Base-by-base conservation (phyloP, 1,284 basidiomycete genomes). In the Anthracocystis setariae region DNA sequence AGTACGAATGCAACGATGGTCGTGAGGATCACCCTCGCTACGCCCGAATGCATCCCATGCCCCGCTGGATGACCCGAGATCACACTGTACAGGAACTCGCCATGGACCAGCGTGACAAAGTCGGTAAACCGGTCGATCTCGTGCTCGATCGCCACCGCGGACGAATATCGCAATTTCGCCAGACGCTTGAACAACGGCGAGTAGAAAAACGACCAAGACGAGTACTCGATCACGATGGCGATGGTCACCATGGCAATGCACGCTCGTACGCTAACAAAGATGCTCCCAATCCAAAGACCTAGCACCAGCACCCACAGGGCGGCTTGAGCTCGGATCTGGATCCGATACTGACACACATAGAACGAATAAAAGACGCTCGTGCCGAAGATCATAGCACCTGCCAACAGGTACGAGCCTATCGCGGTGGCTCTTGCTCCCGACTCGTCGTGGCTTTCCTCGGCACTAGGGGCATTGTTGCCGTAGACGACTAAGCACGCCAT, bases 101-200 rank as follows among this genome's bases (percentile, higher is more conserved):
- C 76, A 18, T 76, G 72, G 15, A 77, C 77, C 25, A 79, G 42
- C 8, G 77, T 79, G 59, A 74, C 58, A 44, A 79, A 79, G 38
- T 78, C 77, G 25, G 58, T 64, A n/a, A 73, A 77, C 5, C 77
- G 46, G 24, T 79, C 77, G 20, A 79, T 63, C 56, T 78, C 77
- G 52, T 79, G 77, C 29, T 79, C 77, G 53, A 79, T 79, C 33
- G 59, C 68, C 9, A 77, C 57, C 1, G 74, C 77, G 3, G 76
- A 76, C 12, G 58, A 65, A 49, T 79, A 79, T 3, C 62, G 46
- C 23, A 79, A 51, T 39, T 65, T 69, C 18, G 77, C 54, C 13
- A 73, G 13, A 0, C 59, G 37, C 40, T 79, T 78, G 67, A 79
- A 79, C 0, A 64, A 33, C 0, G 73, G 73, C 15, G 46, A 55